Evolutionary conservation across 2,329 filamentous ascomycete species (phyloP).

Genomic region (Exophiala xenobiotica): DNA sequence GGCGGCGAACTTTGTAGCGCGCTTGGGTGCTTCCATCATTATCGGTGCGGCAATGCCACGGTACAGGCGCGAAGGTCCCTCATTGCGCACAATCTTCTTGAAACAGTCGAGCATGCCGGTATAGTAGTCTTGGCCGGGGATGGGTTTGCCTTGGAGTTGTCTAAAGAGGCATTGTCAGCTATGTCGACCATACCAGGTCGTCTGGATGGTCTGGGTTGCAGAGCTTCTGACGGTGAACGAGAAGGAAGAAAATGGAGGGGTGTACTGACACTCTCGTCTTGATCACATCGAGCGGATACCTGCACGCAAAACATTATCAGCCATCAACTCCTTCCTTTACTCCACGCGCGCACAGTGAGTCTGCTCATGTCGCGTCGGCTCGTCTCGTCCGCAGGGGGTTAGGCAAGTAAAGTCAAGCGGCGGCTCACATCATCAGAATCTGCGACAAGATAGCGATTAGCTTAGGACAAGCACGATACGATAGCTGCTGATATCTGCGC

Average conservation of each 20-base stretch:
- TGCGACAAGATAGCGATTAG: slow-evolving; percentile 42
- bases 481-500: not conserved
- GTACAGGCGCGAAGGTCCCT: slow-evolving; percentile 90
- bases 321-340: no score
- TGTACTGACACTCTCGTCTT: slow-evolving; percentile 87
- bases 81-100: slow-evolving; percentile 91
- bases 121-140: slow-evolving; percentile 75
- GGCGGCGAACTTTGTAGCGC: slow-evolving; percentile 97
- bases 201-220: no score
- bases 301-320: no score
- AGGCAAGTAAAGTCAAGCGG: not conserved
- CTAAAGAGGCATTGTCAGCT: slow-evolving; percentile 44
- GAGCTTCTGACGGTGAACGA: no score
- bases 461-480: not conserved
- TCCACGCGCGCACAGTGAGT: no score
- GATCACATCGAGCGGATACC: slow-evolving; percentile 98
- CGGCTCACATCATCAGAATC: slow-evolving; percentile 78
- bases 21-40: slow-evolving; percentile 95
- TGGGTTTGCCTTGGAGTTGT: slow-evolving; percentile 78
- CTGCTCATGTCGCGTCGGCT: no score
- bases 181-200: no score
- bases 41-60: slow-evolving; percentile 94
- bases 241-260: slow-evolving; percentile 3
- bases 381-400: slow-evolving; percentile 7
- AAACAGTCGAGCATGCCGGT: slow-evolving; percentile 99